These are phyloP conservation scores for Claviceps sorghi DNA, from an alignment of 2,329 filamentous ascomycete species.

Conservation along the genomic window DNA sequence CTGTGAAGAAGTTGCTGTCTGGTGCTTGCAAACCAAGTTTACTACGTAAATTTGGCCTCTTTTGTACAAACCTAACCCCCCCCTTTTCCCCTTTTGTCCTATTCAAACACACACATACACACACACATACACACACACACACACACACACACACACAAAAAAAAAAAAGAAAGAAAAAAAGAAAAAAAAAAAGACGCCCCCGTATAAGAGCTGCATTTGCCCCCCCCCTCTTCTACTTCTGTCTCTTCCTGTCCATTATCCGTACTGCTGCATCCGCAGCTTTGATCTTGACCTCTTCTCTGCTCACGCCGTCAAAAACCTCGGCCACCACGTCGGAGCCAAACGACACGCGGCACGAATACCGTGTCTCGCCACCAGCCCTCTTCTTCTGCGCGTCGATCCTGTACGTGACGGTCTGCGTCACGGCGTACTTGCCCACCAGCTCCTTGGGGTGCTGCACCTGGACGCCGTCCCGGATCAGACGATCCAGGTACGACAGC, in stretches of 20 bases:
- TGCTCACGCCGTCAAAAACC: constrained; percentile 30
- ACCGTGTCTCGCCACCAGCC: constrained; percentile 15
- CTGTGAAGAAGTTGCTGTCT: background rate
- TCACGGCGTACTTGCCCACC: constrained; percentile 43
- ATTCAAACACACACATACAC: no score
- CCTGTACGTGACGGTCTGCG: constrained; percentile 39
- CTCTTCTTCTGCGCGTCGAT: constrained; percentile 14
- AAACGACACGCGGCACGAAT: constrained; percentile 34
- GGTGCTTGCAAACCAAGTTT: background rate
- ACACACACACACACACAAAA: background rate
- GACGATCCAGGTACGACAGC: constrained; percentile 42
- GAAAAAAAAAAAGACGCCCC: background rate
- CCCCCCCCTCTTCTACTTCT: background rate
- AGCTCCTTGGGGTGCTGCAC: constrained; percentile 51
- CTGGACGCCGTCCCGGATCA: constrained; percentile 46
- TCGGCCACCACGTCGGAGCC: constrained; percentile 30
- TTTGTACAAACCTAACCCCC: no score
- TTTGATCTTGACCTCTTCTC: constrained; percentile 38
- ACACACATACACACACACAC: no score
- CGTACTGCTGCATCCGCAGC: constrained; percentile 39
- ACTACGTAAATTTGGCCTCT: background rate
- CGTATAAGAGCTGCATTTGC: background rate
- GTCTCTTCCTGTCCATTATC: constrained; percentile 15
- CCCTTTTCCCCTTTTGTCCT: background rate
- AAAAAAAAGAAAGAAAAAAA: background rate